These are phyloP conservation scores for Elaeagnus macrophylla DNA, from an alignment of 306 rosid genomes.

Conservation along the genomic window DNA sequence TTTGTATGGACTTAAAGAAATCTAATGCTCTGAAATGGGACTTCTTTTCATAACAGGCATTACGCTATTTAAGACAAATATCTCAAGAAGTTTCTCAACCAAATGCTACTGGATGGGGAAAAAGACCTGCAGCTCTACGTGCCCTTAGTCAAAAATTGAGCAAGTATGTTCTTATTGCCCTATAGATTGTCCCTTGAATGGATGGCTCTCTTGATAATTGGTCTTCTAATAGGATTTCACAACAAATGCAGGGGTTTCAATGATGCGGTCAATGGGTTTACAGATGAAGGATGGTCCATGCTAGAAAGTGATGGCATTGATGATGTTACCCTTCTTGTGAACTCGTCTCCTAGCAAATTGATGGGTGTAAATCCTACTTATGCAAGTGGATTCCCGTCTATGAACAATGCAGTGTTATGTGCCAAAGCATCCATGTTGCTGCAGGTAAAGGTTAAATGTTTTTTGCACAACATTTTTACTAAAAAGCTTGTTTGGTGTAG, in stretches of 20 bases:
- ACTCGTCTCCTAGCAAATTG: conserved; percentile 84
- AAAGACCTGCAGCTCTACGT: conserved; percentile 88
- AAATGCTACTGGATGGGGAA: conserved; percentile 81
- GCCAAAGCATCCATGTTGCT: conserved; percentile 96
- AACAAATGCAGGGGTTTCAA: conserved; percentile 72
- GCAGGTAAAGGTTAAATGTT: conserved; percentile 45
- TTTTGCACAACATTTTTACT: background rate
- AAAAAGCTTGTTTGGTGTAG: background rate
- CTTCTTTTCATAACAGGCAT: conserved; percentile 47
- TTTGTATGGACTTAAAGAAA: background rate
- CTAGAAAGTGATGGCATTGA: conserved; percentile 91
- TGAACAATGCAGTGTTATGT: conserved; percentile 67
- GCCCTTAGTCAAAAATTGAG: conserved; percentile 79
- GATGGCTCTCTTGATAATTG: background rate
- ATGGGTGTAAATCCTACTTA: conserved; percentile 60
- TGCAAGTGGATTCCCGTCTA: conserved; percentile 62
- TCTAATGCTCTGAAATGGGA: conserved; percentile 10
- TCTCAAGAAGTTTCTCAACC: conserved; percentile 97
- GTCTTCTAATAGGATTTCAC: background rate
- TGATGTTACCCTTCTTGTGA: conserved; percentile 89
- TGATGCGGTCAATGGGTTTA: conserved; percentile 91
- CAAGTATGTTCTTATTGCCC: conserved; percentile 41
- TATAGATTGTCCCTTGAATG: conserved; percentile 4
- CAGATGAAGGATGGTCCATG: conserved; percentile 94
- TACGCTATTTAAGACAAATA: conserved; percentile 85